phyloP scores from a whole-genome alignment of 331 rosid species.

The Acacia concinna region DNA sequence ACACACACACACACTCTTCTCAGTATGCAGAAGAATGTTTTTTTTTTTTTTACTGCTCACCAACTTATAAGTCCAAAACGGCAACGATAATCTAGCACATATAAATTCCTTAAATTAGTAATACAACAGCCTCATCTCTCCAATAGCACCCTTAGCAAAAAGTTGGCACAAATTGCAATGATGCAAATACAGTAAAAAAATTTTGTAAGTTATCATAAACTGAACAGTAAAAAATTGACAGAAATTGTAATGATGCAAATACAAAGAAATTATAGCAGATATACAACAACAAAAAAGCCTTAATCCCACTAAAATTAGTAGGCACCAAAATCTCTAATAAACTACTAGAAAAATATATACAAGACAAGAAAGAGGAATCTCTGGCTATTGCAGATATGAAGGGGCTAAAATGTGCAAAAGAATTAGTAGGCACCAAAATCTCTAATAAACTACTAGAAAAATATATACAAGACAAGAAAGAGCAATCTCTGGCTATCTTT shows the following conservation, averaged over 20 bases:
- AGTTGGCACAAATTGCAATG: no score
- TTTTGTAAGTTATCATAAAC: not conserved
- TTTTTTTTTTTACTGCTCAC: not conserved
- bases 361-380: slow-evolving; percentile 26
- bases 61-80: slow-evolving; percentile 1
- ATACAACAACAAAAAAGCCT: no score
- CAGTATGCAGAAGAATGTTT: not conserved
- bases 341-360: slow-evolving; percentile 12
- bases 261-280: slow-evolving; percentile 6
- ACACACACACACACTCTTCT: not conserved
- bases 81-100: not conserved
- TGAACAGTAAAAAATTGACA: not conserved
- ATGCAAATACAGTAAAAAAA: no score
- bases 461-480: slow-evolving; percentile 14
- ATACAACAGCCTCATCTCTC: slow-evolving; percentile 6
- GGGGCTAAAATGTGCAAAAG: slow-evolving; percentile 12
- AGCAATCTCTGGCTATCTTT: slow-evolving; percentile 30
- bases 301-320: slow-evolving; percentile 8
- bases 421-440: slow-evolving; percentile 11
- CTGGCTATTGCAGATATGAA: slow-evolving; percentile 17
- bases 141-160: no score
- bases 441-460: slow-evolving; percentile 16
- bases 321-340: slow-evolving; percentile 17
- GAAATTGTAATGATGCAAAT: slow-evolving; percentile 8
- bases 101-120: slow-evolving; percentile 15